Evolutionary conservation across 2,329 filamentous ascomycete species (phyloP).

Genomic region (Karstenula rhodostoma): DNA sequence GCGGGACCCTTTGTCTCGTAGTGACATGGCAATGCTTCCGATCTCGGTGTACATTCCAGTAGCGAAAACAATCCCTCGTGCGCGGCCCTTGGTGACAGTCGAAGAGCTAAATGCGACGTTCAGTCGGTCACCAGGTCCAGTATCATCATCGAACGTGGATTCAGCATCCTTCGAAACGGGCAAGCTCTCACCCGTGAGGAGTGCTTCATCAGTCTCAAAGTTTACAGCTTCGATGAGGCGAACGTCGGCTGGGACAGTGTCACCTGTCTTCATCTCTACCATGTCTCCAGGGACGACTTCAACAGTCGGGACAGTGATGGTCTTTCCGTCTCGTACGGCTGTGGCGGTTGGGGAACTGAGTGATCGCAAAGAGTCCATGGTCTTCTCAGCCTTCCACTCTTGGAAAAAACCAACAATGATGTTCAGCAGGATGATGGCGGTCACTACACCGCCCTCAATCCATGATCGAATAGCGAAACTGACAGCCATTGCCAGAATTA

Average conservation of each 20-base stretch:
- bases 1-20: conserved; percentile 59
- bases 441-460: conserved; percentile 59
- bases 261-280: conserved; percentile 68
- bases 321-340: conserved; percentile 62
- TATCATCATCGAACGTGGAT: conserved; percentile 59
- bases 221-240: conserved; percentile 73
- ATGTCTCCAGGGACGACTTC: conserved; percentile 74
- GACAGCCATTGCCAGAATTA: conserved; percentile 59
- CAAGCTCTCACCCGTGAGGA: conserved; percentile 75
- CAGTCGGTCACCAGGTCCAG: conserved; percentile 71
- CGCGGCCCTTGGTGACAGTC: conserved; percentile 74
- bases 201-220: conserved; percentile 76
- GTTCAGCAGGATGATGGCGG: conserved; percentile 56
- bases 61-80: conserved; percentile 71
- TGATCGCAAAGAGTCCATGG: conserved; percentile 58
- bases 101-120: conserved; percentile 76
- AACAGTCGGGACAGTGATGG: conserved; percentile 61
- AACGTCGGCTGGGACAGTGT: conserved; percentile 75
- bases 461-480: conserved; percentile 57
- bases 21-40: conserved; percentile 74
- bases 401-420: conserved; percentile 57
- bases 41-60: conserved; percentile 78
- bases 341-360: conserved; percentile 57
- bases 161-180: conserved; percentile 71
- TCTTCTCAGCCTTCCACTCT: conserved; percentile 59